Conservation (phyloP, 768 basidiomycete species). For the Mycena leptocephala region DNA sequence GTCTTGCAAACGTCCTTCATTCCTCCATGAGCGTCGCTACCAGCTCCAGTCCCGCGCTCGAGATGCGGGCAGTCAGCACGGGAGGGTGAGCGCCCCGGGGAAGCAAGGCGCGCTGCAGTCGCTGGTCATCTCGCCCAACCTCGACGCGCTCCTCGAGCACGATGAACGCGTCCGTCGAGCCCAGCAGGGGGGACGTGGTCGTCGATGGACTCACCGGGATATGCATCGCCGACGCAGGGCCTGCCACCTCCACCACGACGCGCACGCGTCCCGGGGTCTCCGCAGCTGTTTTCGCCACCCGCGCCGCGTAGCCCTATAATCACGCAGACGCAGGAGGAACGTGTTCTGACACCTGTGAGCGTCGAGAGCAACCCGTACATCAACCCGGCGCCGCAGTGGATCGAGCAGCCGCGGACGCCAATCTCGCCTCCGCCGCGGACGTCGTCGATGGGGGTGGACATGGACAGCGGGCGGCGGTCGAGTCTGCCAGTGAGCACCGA, state of each 20-base stretch:
- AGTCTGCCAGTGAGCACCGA: not conserved
- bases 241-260: slow-evolving; percentile 54
- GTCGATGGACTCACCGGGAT: not conserved
- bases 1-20: not conserved
- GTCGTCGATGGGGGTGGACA: slow-evolving; percentile 21
- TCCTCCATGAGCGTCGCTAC: slow-evolving; percentile 1
- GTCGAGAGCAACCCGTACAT: slow-evolving; percentile 60
- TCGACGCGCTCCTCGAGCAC: slow-evolving; percentile 73
- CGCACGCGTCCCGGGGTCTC: slow-evolving; percentile 20
- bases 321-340: not conserved
- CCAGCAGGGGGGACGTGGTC: slow-evolving; percentile 3
- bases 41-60: not conserved
- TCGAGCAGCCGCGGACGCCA: slow-evolving; percentile 27
- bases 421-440: slow-evolving; percentile 29
- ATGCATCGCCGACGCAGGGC: slow-evolving; percentile 26
- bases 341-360: slow-evolving; percentile 26
- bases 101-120: slow-evolving; percentile 28
- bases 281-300: not conserved
- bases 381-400: slow-evolving; percentile 60
- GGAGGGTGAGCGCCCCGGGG: not conserved
- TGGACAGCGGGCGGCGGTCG: not conserved
- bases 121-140: slow-evolving; percentile 71
- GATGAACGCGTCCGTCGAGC: slow-evolving; percentile 65
- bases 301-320: slow-evolving; percentile 1
- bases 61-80: not conserved